Evolutionary conservation across 78 protist species (phyloP), one percentile per base, ranked within the genome.

Genomic region (Tieghemostelium lacteum): DNA sequence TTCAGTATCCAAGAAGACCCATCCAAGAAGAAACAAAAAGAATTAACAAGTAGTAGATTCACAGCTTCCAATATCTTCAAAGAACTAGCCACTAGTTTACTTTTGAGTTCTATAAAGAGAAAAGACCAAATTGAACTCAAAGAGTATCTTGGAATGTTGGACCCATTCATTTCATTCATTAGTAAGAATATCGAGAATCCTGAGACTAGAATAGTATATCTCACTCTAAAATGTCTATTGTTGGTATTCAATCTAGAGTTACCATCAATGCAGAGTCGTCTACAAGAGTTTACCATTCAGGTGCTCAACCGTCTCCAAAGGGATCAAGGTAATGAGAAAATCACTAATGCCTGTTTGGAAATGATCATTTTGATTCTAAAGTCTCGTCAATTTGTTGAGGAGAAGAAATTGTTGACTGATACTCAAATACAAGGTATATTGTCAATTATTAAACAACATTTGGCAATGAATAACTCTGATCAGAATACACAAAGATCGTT

Each of bases 1-100:
- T 58, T 83, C 29, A 31, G 78, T 3, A 69, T 83, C 19, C 91
- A 83, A 69, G 78, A 31, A 0, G 78, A 83, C 45, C 91, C 91
- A 28, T 14, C 12, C 54, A 50, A 72, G 49, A 45, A 45, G 52
- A 40, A 54, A 7, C 45, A 50, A 33, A 14, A 24, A 5, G 66
- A 54, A 24, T 39, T 45, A 2, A 20, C 33, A 4, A 17, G 29
- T 26, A 29, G 55, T 28, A 62, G 58, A 36, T 39, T 57, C 29
- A 17, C 17, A 2, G 50, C 49, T 7, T 45, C 58, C 1, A 45
- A 58, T 60, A 69, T 83, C 37, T 83, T 64, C 24, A 33, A 61
- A 10, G 91, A 83, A 19, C 31, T 83, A 0, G 91, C 70, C 1
- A 45, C 69, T 31, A 34, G 39, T 57, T 40, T 83, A 29, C 22